Base-by-base conservation (phyloP, 1,284 basidiomycete genomes). In the Melampsora larici-populina region DNA sequence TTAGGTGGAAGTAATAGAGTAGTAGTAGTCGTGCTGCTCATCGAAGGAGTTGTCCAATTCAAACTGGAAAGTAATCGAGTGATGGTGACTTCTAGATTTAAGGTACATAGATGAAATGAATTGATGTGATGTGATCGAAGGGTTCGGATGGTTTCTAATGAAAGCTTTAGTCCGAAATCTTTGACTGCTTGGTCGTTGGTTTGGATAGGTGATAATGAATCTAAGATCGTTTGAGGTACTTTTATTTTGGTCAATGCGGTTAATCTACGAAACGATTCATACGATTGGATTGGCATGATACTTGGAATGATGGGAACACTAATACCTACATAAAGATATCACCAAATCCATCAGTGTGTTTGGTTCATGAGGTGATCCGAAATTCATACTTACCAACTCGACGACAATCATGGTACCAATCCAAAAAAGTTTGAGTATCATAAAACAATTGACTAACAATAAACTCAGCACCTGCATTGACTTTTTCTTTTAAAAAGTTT, bases 381-480 rank as follows among this genome's bases (percentile, higher is more conserved):
- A 17, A 26, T 49, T 18, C 5, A 62, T n/a, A 43, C 64, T 74
- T 26, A 68, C 43, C 55, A 17, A 33, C 51, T 58, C 75, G 65
- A 24, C 81, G 71, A 58, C 81, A 82, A 8, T 72, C 74, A 11
- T 76, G 70, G 72, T 81, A 79, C 80, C 82, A 83, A 5, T 51
- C n/a, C 98, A n/a, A n/a, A n/a, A n/a, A n/a, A n/a, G n/a, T n/a
- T n/a, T n/a, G n/a, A n/a, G n/a, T n/a, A n/a, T n/a, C 95, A 86
- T 99, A 99, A 85, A 99, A 99, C 73, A 99, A 88, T 83, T 99
- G 97, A 0, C 97, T 98, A 79, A 99, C 88, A 80, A 99, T 93
- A 84, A 95, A 97, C 80, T 97, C 91, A 0, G 95, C 94, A 5
- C 97, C 97, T 0, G 93, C 94, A 79, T 97, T 92, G 40, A 98